Evolutionary conservation across 2,329 filamentous ascomycete genomes (phyloP).

Genomic region (Penicillium glabrum): DNA sequence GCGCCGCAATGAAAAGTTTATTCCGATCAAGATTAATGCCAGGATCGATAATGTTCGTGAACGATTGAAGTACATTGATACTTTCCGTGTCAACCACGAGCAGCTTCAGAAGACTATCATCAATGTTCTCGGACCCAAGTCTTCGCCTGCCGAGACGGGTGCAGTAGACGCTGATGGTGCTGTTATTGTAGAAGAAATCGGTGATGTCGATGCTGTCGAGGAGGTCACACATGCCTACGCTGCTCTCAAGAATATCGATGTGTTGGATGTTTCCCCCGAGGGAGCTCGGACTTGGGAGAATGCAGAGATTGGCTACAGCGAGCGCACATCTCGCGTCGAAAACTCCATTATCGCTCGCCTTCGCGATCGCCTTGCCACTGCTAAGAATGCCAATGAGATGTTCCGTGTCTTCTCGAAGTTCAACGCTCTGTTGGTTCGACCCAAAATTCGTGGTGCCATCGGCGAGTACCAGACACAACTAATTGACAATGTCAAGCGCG

Average conservation of each 20-base stretch:
- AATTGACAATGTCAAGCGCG: constrained; percentile 96
- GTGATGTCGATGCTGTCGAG: constrained; percentile 93
- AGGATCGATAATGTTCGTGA: constrained; percentile 87
- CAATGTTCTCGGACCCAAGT: constrained; percentile 85
- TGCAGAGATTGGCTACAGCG: constrained; percentile 94
- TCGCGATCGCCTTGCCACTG: constrained; percentile 87
- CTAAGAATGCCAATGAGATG: constrained; percentile 98
- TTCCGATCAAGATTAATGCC: constrained; percentile 92
- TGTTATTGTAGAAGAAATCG: constrained; percentile 86
- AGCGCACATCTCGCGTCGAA: constrained; percentile 93
- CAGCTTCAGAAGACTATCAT: constrained; percentile 95
- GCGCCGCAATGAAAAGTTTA: constrained; percentile 94
- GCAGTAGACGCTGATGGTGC: constrained; percentile 55
- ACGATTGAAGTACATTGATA: constrained; percentile 87
- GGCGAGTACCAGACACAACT: constrained; percentile 97
- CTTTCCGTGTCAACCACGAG: constrained; percentile 95
- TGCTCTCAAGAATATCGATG: constrained; percentile 88
- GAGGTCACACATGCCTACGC: constrained; percentile 95
- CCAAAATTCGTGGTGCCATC: constrained; percentile 98
- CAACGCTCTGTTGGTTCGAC: constrained; percentile 95
- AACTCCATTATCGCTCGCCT: constrained; percentile 97
- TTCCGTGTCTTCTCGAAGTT: constrained; percentile 99
- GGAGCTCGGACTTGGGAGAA: constrained; percentile 91
- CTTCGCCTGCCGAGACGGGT: constrained; percentile 52
- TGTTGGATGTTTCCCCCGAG: constrained; percentile 86